Evolutionary conservation across 2,329 filamentous ascomycete genomes (phyloP).

Genomic region (Colletotrichum eleusines): DNA sequence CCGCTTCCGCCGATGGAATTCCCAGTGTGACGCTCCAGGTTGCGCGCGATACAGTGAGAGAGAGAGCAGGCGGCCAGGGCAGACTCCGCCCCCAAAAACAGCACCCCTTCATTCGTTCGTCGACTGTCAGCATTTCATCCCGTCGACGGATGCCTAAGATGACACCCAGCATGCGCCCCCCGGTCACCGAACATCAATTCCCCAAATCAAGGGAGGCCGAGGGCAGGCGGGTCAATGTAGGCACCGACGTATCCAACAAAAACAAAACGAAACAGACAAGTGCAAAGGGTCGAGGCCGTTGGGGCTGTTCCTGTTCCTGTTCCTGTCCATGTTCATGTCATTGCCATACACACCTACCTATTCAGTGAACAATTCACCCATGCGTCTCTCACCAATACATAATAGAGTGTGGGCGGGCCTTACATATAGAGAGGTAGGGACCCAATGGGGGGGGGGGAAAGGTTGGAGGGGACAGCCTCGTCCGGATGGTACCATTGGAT

Average conservation of each 20-base stretch:
- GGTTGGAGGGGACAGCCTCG: background rate
- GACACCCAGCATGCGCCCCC: background rate
- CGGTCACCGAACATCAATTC: background rate
- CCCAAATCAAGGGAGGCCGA: background rate
- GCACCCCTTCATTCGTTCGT: background rate
- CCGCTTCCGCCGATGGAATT: background rate
- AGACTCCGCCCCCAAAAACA: slow-evolving; percentile 32
- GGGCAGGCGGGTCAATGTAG: background rate
- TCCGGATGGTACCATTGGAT: background rate
- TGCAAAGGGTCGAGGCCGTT: background rate
- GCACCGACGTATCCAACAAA: background rate
- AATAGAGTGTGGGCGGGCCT: too few species aligned
- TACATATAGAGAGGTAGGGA: too few species aligned
- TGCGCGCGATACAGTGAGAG: slow-evolving; percentile 10
- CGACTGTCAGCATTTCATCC: slow-evolving; percentile 10
- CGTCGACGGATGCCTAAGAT: slow-evolving; percentile 5
- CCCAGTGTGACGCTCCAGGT: slow-evolving; percentile 29
- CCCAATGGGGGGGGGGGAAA: too few species aligned
- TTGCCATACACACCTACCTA: too few species aligned
- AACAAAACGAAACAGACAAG: background rate
- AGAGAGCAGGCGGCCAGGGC: background rate
- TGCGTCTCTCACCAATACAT: too few species aligned
- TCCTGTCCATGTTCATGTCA: too few species aligned
- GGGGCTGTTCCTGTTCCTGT: background rate
- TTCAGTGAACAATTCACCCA: background rate